A percentile compares a stretch with the other conserved stretches of the same genome.
Conservation (phyloP, 345 rosid genomes). For the Passiflora organensis region DNA sequence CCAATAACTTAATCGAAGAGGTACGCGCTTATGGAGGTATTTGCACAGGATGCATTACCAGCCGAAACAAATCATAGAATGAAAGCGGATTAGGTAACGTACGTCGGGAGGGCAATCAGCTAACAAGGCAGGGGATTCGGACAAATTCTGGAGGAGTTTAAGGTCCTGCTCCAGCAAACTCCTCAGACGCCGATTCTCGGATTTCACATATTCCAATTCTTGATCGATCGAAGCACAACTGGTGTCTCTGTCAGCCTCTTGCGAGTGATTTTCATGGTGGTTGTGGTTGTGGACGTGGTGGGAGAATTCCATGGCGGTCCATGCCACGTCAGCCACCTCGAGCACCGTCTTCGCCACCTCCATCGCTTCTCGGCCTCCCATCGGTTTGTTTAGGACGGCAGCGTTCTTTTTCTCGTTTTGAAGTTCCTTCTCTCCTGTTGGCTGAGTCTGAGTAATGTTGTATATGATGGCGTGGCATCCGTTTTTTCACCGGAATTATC, state of each 20-base stretch:
- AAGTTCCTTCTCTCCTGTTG: no score
- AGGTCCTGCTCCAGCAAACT: constrained; percentile 65
- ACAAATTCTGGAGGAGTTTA: constrained; percentile 58
- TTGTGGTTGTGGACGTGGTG: constrained; percentile 47
- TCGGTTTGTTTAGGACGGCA: no score
- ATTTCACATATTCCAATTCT: constrained; percentile 51
- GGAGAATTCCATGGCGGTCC: constrained; percentile 62
- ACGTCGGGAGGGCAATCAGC: constrained; percentile 81
- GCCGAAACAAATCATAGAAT: no score
- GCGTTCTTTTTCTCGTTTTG: no score
- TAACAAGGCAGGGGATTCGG: constrained; percentile 54
- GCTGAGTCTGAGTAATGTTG: no score
- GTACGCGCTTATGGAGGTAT: no score
- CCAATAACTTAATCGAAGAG: neutral
- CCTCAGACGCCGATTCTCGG: constrained; percentile 62
- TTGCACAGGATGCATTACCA: no score
- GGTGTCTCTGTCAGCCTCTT: neutral
- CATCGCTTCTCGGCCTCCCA: constrained; percentile 55
- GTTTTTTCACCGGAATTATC: no score
- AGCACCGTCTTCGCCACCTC: constrained; percentile 92
- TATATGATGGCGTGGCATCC: no score
- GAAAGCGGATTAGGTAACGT: constrained; percentile 13
- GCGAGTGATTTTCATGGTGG: constrained; percentile 16
- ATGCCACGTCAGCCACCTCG: constrained; percentile 94
- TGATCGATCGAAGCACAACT: constrained; percentile 24